Evolutionary conservation across 805 yeast genomes (phyloP).

Genomic region (Metschnikowia kunwiensis): DNA sequence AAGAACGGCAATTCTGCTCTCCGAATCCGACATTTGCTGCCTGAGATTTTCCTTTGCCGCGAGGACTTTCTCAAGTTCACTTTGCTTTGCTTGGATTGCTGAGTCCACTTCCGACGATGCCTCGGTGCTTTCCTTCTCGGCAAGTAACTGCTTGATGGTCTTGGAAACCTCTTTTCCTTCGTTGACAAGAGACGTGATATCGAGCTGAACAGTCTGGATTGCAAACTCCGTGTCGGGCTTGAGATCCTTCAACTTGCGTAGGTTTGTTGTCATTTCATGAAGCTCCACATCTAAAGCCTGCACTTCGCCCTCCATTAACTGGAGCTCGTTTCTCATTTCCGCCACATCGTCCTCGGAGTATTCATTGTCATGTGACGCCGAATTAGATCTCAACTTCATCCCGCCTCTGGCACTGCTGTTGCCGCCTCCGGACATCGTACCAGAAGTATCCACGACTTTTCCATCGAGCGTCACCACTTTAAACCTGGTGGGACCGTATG

Average conservation of each 20-base stretch:
- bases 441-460: slow-evolving; percentile 84
- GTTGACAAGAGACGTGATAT: slow-evolving; percentile 55
- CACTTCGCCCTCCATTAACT: slow-evolving; percentile 51
- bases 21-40: slow-evolving; percentile 53
- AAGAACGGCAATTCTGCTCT: slow-evolving; percentile 52
- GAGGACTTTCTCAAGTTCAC: slow-evolving; percentile 19
- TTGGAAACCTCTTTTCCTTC: slow-evolving; percentile 50
- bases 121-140: slow-evolving; percentile 33
- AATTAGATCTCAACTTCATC: slow-evolving; percentile 55
- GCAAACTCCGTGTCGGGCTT: slow-evolving; percentile 67
- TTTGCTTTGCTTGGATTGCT: slow-evolving; percentile 37
- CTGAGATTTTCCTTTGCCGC: slow-evolving; percentile 35
- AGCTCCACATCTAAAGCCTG: slow-evolving; percentile 48
- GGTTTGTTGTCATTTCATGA: slow-evolving; percentile 56
- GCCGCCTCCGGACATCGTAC: slow-evolving; percentile 98
- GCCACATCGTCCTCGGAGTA: slow-evolving; percentile 56
- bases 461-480: slow-evolving; percentile 94
- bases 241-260: slow-evolving; percentile 57
- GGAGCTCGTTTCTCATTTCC: slow-evolving; percentile 50
- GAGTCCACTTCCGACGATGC: slow-evolving; percentile 29
- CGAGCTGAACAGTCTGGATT: slow-evolving; percentile 57
- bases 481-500: slow-evolving; percentile 76
- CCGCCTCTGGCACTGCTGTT: slow-evolving; percentile 64
- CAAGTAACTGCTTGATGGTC: slow-evolving; percentile 41
- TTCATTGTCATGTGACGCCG: slow-evolving; percentile 26